phyloP scores from a whole-genome alignment of 2,329 filamentous ascomycete species.

The Alternaria rosae region DNA sequence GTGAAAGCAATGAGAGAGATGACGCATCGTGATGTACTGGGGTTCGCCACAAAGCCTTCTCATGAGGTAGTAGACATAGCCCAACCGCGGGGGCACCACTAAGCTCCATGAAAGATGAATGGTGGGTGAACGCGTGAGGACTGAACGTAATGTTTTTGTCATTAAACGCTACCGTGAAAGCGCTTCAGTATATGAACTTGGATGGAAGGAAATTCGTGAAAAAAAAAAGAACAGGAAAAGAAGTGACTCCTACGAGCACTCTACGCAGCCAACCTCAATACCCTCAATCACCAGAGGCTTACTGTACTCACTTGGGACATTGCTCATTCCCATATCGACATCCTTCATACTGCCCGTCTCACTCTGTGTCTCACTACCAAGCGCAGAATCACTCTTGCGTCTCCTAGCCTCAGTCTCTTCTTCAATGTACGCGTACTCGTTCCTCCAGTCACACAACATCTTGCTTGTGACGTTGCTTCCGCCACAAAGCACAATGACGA shows the following conservation, averaged over 20 bases:
- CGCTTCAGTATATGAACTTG: neutral
- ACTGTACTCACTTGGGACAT: conserved; percentile 22
- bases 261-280: conserved; percentile 15
- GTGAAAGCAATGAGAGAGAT: neutral
- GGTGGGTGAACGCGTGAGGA: neutral
- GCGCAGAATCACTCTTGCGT: conserved; percentile 24
- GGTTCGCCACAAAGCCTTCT: neutral
- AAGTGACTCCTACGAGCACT: conserved; percentile 4
- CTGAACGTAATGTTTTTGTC: neutral
- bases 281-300: conserved; percentile 27
- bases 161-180: neutral
- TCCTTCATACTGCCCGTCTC: conserved; percentile 20
- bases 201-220: neutral
- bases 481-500: conserved; percentile 88
- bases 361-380: conserved; percentile 24
- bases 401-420: conserved; percentile 24
- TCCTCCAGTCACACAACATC: conserved; percentile 59
- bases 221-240: neutral
- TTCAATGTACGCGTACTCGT: conserved; percentile 46
- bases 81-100: neutral
- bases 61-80: neutral
- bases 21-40: neutral
- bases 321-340: conserved; percentile 3
- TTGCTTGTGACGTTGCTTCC: conserved; percentile 61
- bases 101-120: neutral